These are phyloP conservation scores for Rhizophora mangle DNA, from an alignment of 345 rosid genomes.

Conservation along the genomic window DNA sequence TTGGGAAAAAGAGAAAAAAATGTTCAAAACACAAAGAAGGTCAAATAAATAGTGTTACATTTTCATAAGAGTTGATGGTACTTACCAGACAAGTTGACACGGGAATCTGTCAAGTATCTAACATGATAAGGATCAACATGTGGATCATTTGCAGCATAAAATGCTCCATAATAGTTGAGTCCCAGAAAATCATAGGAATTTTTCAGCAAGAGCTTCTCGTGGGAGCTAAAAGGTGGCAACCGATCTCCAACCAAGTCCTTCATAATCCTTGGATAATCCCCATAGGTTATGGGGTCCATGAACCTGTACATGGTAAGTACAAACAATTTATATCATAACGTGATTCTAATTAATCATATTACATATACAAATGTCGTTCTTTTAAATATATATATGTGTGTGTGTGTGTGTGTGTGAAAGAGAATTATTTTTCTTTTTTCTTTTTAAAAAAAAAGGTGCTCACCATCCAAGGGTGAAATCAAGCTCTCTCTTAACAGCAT, in stretches of 20 bases:
- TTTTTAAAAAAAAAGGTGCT: too few relatives aligned
- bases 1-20: too few relatives aligned
- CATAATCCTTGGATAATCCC: background rate
- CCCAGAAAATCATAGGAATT: conserved; percentile 9
- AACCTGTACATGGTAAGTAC: background rate
- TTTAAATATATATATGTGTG: too few relatives aligned
- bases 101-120: conserved; percentile 5
- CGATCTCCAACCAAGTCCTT: background rate
- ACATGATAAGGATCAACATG: background rate
- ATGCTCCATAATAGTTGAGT: conserved; percentile 6
- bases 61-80: background rate
- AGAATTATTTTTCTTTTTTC: too few relatives aligned
- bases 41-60: background rate
- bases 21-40: too few relatives aligned
- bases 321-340: too few relatives aligned
- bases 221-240: background rate
- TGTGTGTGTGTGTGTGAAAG: too few relatives aligned
- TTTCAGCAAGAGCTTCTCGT: background rate
- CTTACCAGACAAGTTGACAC: background rate
- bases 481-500: background rate
- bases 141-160: background rate
- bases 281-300: conserved; percentile 9
- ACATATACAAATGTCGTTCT: too few relatives aligned
- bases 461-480: conserved; percentile 4
- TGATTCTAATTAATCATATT: too few relatives aligned